Base-by-base conservation (phyloP, 2,329 filamentous ascomycete genomes). In the Hysterium pulicare region DNA sequence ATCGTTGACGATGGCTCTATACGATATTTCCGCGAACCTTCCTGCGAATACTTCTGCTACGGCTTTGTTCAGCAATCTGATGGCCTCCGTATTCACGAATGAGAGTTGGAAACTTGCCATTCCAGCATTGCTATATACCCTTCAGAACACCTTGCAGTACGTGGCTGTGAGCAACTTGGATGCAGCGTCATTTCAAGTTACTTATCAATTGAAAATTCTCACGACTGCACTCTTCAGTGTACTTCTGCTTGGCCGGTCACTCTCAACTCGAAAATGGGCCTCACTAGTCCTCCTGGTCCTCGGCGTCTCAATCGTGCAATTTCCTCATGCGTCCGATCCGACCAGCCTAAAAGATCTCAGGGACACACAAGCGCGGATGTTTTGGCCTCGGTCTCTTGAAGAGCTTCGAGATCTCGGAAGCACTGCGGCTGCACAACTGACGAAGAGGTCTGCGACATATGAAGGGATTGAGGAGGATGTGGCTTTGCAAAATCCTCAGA, bases 41-140 rank as follows among this genome's bases (percentile, higher is more conserved):
- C 85, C 89, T 5, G 82, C 89, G 6, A 86, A 87, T 23, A 87
- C 87, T 17, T 86, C 89, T 2, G 85, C 85, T 16, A 88, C 87
- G 0, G 82, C 87, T 1, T 76, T 96, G 15, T 87, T 94, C 60
- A 79, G 83, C 57, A 84, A 89, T 58, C 81, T 97, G 19, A 86
- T 84, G 59, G 83, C 81, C 55, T 81, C 83, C 22, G 86, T 96
- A 13, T 95, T 97, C 62, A 84, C 86, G 0, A 84, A 86, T 8
- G 93, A 97, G 62, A 90, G 90, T 53, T 97, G 91, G 91, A 95
- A 95, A 67, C 72, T 98, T 50, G 89, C 88, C 7, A 83, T 97
- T 32, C 93, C 91, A 0, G 93, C 91, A 3, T 77, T 82, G 4
- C 75, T 97, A 2, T 97, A 95, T 63, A 95, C 91, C 0, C 65